Percentiles rank a stretch among this genome's conserved stretches.
Conservation (phyloP, 306 rosid genomes). For the Vigna trinervia region DNA sequence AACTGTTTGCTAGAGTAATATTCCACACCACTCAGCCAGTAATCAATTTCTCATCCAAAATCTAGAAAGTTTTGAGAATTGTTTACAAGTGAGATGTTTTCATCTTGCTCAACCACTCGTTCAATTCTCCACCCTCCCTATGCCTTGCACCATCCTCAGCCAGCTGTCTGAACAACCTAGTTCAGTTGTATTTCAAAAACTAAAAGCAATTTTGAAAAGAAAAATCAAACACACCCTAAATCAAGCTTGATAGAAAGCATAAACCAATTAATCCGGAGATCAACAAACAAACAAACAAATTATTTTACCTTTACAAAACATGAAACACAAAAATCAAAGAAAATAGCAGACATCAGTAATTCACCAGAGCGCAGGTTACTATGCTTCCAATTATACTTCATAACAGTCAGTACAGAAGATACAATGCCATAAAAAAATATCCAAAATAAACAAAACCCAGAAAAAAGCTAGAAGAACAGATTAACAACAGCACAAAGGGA, state of each 20-base stretch:
- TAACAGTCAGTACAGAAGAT: not conserved
- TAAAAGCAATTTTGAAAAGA: not conserved
- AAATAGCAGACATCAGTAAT: not conserved
- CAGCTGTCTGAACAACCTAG: not conserved
- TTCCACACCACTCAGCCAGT: not conserved
- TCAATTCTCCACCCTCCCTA: not conserved
- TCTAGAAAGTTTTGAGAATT: not conserved
- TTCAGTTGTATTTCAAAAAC: not conserved
- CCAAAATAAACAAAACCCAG: not conserved
- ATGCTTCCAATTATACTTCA: not conserved
- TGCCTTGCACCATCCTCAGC: not conserved
- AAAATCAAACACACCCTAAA: not conserved
- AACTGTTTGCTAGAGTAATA: not conserved
- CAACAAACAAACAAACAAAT: not conserved
- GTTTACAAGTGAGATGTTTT: not conserved
- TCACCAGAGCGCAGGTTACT: not conserved
- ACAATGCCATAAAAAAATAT: not conserved
- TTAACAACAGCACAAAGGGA: not conserved
- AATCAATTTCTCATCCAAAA: not conserved
- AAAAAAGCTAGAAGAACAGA: not conserved
- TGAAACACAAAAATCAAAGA: not conserved
- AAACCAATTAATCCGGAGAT: not conserved
- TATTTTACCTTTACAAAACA: not conserved
- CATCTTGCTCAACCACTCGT: not conserved
- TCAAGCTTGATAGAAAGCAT: not conserved